Conservation (phyloP, 208 protist species). For the Leishmania braziliensis region DNA sequence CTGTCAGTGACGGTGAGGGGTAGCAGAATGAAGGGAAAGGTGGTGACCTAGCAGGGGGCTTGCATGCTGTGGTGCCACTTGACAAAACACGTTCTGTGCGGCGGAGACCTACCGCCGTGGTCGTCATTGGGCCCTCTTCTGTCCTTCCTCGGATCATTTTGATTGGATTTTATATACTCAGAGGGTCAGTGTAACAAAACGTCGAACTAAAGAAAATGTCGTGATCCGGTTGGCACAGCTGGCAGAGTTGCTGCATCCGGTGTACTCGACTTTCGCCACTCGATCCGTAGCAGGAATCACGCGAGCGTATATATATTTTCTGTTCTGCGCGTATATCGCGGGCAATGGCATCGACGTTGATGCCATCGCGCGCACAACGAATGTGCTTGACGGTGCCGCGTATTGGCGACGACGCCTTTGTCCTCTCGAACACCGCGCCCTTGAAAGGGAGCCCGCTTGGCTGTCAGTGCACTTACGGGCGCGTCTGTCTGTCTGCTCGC, state of each 20-base stretch:
- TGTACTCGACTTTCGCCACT: not conserved
- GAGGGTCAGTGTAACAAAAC: not conserved
- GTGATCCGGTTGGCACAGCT: not conserved
- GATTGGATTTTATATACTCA: not conserved
- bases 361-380: not conserved
- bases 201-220: not conserved
- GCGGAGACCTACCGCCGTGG: not conserved
- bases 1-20: not conserved
- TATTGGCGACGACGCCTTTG: not conserved
- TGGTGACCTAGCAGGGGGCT: not conserved
- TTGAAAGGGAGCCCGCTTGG: not conserved
- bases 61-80: not conserved
- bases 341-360: not conserved
- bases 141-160: not conserved
- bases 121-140: not conserved
- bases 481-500: not conserved
- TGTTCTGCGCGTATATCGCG: not conserved
- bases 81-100: not conserved
- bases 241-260: not conserved
- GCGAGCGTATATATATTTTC: not conserved
- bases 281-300: not conserved
- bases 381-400: not conserved
- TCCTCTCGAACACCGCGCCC: not conserved
- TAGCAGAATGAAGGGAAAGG: not conserved
- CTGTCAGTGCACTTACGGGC: not conserved